Conservation (phyloP, 1,284 basidiomycete genomes). For the Boletus calvinii region DNA sequence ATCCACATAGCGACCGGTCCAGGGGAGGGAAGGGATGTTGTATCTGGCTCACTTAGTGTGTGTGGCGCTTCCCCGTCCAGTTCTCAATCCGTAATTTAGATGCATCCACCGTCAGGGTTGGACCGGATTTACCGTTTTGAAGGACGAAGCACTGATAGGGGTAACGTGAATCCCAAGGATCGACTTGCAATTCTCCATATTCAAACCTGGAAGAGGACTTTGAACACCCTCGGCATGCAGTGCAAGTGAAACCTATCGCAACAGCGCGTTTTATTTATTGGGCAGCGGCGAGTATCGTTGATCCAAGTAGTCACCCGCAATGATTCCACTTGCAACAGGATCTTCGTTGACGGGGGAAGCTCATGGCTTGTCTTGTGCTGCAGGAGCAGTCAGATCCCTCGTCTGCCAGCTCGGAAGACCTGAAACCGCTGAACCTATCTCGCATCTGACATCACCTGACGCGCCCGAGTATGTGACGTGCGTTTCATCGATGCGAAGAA, state of each 20-base stretch:
- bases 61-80: slow-evolving; percentile 3
- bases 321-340: slow-evolving; percentile 58
- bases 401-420: slow-evolving; percentile 78
- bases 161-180: slow-evolving; percentile 34
- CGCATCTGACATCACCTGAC: no score
- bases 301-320: slow-evolving; percentile 3
- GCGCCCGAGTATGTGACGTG: slow-evolving; percentile 74
- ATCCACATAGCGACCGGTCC: slow-evolving; percentile 58
- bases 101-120: slow-evolving; percentile 64
- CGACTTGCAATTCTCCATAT: background rate
- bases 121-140: slow-evolving; percentile 72
- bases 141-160: slow-evolving; percentile 52
- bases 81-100: slow-evolving; percentile 3
- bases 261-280: slow-evolving; percentile 43
- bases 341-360: slow-evolving; percentile 69
- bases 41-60: slow-evolving; percentile 59
- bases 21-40: no score
- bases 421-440: no score
- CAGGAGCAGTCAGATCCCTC: slow-evolving; percentile 80
- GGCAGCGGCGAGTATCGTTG: slow-evolving; percentile 32
- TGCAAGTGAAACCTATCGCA: slow-evolving; percentile 42
- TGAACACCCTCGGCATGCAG: slow-evolving; percentile 67
- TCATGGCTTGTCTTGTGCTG: slow-evolving; percentile 85
- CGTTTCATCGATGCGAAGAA: no score
- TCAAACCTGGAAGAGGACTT: slow-evolving; percentile 66